Percentiles rank a stretch among this genome's conserved stretches.
phyloP scores from a whole-genome alignment of 2,329 filamentous ascomycete species.

The Hortaea sp. region DNA sequence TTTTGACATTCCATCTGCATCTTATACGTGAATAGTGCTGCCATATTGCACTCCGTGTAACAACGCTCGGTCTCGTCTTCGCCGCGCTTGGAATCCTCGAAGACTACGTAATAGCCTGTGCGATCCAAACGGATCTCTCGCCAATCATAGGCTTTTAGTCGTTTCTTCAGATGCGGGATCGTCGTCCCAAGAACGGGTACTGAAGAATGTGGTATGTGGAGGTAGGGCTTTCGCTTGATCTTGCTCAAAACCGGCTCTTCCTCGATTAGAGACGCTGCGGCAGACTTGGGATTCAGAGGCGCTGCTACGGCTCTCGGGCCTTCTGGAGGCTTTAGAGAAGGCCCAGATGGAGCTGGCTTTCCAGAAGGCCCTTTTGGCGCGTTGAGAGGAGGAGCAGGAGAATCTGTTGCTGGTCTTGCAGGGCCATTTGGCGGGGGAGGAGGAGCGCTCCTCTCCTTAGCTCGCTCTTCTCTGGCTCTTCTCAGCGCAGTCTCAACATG shows the following conservation, averaged over 20 bases:
- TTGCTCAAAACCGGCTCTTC: conserved; percentile 55
- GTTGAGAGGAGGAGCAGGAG: conserved; percentile 62
- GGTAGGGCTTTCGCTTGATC: conserved; percentile 72
- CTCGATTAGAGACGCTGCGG: conserved; percentile 48
- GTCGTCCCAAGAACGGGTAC: conserved; percentile 82
- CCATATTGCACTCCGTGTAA: conserved; percentile 66
- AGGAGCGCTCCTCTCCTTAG: conserved; percentile 28
- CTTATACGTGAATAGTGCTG: conserved; percentile 79
- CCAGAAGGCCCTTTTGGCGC: conserved; percentile 78
- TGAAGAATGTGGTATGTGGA: conserved; percentile 77
- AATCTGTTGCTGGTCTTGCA: conserved; percentile 27
- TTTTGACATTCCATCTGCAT: conserved; percentile 83
- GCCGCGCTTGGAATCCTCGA: conserved; percentile 66
- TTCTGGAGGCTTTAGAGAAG: conserved; percentile 20
- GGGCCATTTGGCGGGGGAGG: conserved; percentile 20
- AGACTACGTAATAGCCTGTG: conserved; percentile 85
- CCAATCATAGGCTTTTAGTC: conserved; percentile 72
- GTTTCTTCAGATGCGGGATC: conserved; percentile 79
- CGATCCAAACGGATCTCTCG: conserved; percentile 74
- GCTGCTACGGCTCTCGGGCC: conserved; percentile 25
- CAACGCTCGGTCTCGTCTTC: conserved; percentile 74
- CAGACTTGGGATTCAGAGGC: conserved; percentile 12
- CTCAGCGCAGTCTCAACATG: conserved; percentile 68
- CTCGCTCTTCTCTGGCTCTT: conserved; percentile 54
- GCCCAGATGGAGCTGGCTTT: conserved; percentile 26